These are phyloP conservation scores for Blastobotrys ciferrii DNA, from an alignment of 1,139 yeast genomes.

Conservation along the genomic window DNA sequence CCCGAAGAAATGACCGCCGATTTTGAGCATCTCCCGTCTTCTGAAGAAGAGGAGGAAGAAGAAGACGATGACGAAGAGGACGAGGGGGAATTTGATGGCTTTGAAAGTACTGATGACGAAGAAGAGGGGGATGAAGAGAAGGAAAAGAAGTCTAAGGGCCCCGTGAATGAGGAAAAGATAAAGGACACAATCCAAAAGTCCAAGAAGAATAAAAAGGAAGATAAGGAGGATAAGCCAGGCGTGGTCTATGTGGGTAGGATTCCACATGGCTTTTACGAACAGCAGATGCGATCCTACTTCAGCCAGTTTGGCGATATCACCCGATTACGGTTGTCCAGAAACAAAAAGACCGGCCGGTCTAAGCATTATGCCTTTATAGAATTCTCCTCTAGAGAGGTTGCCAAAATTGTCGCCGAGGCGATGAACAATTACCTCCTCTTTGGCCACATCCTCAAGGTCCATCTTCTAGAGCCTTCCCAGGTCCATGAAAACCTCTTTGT, in stretches of 20 bases:
- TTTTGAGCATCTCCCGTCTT: conserved; percentile 38
- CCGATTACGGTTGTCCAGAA: conserved; percentile 78
- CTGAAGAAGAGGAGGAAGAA: conserved; percentile 28
- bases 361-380: conserved; percentile 93
- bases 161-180: conserved; percentile 16
- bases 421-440: conserved; percentile 91
- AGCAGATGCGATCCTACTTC: conserved; percentile 76
- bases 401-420: conserved; percentile 85
- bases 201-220: conserved; percentile 17
- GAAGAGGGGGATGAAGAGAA: conserved; percentile 25
- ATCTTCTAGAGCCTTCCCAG: conserved; percentile 48
- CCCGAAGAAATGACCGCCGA: conserved; percentile 31
- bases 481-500: conserved; percentile 49
- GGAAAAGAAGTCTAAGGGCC: conserved; percentile 13
- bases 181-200: conserved; percentile 27
- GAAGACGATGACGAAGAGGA: conserved; percentile 27
- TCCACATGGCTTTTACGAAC: conserved; percentile 89
- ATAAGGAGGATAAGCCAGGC: conserved; percentile 42
- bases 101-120: conserved; percentile 35
- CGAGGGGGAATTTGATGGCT: conserved; percentile 29
- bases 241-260: conserved; percentile 87
- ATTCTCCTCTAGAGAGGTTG: conserved; percentile 71
- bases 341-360: conserved; percentile 85
- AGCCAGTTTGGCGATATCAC: conserved; percentile 83
- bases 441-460: conserved; percentile 79